Conservation (phyloP, 345 rosid genomes). For the Aethionema arabicum region DNA sequence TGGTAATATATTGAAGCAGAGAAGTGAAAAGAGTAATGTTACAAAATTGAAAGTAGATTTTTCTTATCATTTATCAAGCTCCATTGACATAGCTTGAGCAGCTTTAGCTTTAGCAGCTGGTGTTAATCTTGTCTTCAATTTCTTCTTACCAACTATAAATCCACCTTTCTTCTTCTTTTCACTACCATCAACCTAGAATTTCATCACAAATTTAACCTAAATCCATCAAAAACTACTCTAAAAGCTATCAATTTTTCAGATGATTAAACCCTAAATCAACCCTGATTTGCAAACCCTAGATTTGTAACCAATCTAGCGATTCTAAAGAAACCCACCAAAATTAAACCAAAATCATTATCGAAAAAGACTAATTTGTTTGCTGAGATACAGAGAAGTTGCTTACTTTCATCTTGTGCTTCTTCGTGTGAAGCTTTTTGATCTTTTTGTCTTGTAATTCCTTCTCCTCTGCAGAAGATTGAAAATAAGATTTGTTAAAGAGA, state of each 20-base stretch:
- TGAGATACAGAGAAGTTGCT: constrained; percentile 18
- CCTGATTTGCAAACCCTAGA: neutral
- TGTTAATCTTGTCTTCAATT: constrained; percentile 76
- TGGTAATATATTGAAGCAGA: too few relatives aligned
- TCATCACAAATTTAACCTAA: constrained; percentile 16
- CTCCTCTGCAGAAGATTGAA: constrained; percentile 56
- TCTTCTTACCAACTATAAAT: constrained; percentile 85
- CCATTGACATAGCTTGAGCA: constrained; percentile 98
- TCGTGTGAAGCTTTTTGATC: constrained; percentile 68
- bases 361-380: too few relatives aligned
- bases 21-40: too few relatives aligned
- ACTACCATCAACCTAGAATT: constrained; percentile 61
- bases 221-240: constrained; percentile 8
- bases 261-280: neutral
- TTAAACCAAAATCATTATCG: neutral
- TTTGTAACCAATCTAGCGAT: neutral
- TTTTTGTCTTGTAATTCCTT: constrained; percentile 66
- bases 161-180: constrained; percentile 76
- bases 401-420: constrained; percentile 97
- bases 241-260: neutral
- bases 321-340: neutral
- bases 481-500: neutral
- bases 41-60: neutral
- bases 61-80: constrained; percentile 72
- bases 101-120: constrained; percentile 83